Percentiles rank a stretch among this genome's conserved stretches.
Evolutionary conservation across 108 stramenopile species (phyloP).

Genomic region (Discostella stelligeroides): DNA sequence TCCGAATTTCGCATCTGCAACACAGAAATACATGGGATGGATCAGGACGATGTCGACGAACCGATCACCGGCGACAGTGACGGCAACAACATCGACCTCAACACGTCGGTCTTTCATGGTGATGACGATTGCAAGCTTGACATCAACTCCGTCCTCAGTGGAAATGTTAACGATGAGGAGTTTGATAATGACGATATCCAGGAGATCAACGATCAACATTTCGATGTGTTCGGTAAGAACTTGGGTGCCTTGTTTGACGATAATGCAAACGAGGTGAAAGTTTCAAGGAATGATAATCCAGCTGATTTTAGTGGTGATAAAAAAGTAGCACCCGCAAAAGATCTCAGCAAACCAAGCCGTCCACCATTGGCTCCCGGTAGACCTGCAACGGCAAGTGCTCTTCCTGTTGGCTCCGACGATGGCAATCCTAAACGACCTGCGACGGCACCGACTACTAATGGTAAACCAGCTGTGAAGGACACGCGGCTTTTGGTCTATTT

Average conservation of each 20-base stretch:
- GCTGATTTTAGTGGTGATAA: neutral
- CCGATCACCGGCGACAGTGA: conserved; percentile 11
- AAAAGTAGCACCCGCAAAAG: neutral
- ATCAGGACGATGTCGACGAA: neutral
- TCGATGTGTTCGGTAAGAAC: conserved; percentile 3
- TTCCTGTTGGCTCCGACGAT: neutral
- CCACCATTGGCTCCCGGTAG: conserved; percentile 13
- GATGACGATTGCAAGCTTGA: conserved; percentile 16
- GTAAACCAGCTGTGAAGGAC: conserved; percentile 10
- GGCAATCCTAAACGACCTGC: conserved; percentile 3
- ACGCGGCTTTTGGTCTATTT: conserved; percentile 61
- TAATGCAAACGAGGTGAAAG: conserved; percentile 1
- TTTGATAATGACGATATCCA: neutral
- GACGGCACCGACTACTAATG: neutral
- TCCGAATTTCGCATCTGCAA: neutral
- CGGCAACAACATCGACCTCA: conserved; percentile 14
- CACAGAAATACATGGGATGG: neutral
- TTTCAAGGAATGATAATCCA: neutral
- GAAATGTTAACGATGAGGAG: conserved; percentile 3
- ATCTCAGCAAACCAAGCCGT: conserved; percentile 3
- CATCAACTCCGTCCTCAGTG: conserved; percentile 12
- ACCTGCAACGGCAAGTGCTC: conserved; percentile 3
- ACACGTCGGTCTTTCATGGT: neutral
- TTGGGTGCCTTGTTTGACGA: conserved; percentile 12
- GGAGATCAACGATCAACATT: neutral